Conservation (phyloP, 805 yeast species). For the Schizosaccharomyces osmophilus region DNA sequence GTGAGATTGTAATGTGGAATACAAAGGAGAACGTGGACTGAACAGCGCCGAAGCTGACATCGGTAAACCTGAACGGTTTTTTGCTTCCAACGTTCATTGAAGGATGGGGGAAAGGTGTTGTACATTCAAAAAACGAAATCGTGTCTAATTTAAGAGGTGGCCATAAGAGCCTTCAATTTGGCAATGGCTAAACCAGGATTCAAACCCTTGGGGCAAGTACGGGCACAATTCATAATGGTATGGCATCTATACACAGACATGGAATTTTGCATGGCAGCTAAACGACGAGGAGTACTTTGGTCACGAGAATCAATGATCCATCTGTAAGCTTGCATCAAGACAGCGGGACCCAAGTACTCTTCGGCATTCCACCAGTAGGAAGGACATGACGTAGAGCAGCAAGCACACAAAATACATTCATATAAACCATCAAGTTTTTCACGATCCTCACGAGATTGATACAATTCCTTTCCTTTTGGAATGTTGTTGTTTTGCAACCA, state of each 20-base stretch:
- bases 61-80: no score
- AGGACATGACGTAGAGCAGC: slow-evolving; percentile 97
- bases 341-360: slow-evolving; percentile 96
- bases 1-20: neutral
- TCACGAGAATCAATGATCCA: slow-evolving; percentile 97
- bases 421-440: slow-evolving; percentile 88
- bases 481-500: slow-evolving; percentile 59
- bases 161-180: slow-evolving; percentile 80
- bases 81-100: no score
- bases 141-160: slow-evolving; percentile 13
- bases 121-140: neutral
- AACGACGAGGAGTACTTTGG: slow-evolving; percentile 60
- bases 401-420: slow-evolving; percentile 94
- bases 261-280: slow-evolving; percentile 76
- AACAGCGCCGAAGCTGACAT: no score
- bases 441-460: slow-evolving; percentile 79
- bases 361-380: slow-evolving; percentile 99
- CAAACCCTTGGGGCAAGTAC: slow-evolving; percentile 94
- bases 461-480: slow-evolving; percentile 85
- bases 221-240: slow-evolving; percentile 96
- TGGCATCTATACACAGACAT: slow-evolving; percentile 97
- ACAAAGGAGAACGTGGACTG: neutral
- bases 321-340: slow-evolving; percentile 95
- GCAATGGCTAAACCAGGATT: slow-evolving; percentile 97
- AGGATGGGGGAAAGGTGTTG: no score